Evolutionary conservation across 2,329 filamentous ascomycete species (phyloP), one percentile per base, ranked within the genome.

Genomic region (Phyllosticta paracitricarpa): DNA sequence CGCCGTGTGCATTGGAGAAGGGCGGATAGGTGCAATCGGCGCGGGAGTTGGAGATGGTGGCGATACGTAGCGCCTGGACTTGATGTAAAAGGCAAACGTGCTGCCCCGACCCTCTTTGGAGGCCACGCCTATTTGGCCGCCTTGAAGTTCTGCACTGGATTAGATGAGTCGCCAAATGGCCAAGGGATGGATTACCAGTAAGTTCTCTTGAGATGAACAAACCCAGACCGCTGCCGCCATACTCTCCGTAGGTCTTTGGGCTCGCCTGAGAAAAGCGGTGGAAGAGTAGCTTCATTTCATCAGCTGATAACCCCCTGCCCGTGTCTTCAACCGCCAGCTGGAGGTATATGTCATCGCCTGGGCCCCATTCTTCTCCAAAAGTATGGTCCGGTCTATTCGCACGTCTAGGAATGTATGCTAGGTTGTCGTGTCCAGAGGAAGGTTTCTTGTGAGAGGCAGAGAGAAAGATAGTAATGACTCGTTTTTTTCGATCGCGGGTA

Each of bases 161-260:
- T 17, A 40, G 33, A 40, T 40, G 8, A 4, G 14, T 12, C 14
- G 8, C 14, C 10, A 40, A 2, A 17, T 17, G 33, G 10, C 5
- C 14, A 10, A 2, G 10, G 10, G 14, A 48, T n/a, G 70, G 12
- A 7, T 17, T 48, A 48, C 40, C 40, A 7, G 40, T 66, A 2
- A 74, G 68, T 60, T 71, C 68, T 8, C 69, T 66, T 0, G 71
- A 73, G 54, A 74, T 73, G 63, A 73, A 74, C 6, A 74, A 66
- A 1, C 73, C 73, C 1, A 75, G 65, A 0, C 73, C 73, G n/a
- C 70, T 73, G 4, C 73, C 73, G 66, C 72, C 71, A 28, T 73
- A 73, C 12, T 72, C 66, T 26, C 67, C 62, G 24, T 68, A 63
- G 4, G 66, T 68, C 26, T 64, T 65, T 19, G 64, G 64, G 10